These are phyloP conservation scores for Colletotrichum tropicicola DNA, from an alignment of 2,329 filamentous ascomycete species.

Conservation along the genomic window DNA sequence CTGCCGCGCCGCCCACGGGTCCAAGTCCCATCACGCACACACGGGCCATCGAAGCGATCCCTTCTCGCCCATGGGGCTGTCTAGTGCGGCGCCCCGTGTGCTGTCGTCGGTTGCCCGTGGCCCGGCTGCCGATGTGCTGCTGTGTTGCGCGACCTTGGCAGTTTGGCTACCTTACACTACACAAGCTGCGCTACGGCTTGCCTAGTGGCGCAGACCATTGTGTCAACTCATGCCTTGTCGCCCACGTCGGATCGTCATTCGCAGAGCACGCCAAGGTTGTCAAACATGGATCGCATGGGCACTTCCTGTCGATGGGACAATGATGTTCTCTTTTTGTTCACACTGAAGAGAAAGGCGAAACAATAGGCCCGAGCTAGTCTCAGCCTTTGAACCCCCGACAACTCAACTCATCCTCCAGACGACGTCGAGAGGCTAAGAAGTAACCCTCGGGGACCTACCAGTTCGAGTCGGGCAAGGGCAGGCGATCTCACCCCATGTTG, in stretches of 20 bases:
- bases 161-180: no score
- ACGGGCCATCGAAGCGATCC: no score
- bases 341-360: slow-evolving; percentile 8
- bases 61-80: no score
- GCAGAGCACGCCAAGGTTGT: background rate
- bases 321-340: background rate
- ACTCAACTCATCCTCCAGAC: background rate
- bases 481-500: no score
- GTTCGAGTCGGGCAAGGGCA: no score
- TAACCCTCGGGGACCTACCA: no score
- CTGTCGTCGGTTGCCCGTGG: no score
- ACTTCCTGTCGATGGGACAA: background rate
- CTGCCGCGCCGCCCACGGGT: no score
- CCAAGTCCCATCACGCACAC: no score
- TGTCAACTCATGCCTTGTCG: background rate
- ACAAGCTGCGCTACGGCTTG: background rate
- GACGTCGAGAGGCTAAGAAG: background rate
- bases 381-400: background rate
- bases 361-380: background rate
- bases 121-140: no score
- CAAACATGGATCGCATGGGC: background rate
- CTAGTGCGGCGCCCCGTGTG: background rate
- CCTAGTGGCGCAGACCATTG: background rate
- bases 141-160: no score
- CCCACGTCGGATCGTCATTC: background rate